Evolutionary conservation across 345 rosid species (phyloP).

Genomic region (Salix udensis): DNA sequence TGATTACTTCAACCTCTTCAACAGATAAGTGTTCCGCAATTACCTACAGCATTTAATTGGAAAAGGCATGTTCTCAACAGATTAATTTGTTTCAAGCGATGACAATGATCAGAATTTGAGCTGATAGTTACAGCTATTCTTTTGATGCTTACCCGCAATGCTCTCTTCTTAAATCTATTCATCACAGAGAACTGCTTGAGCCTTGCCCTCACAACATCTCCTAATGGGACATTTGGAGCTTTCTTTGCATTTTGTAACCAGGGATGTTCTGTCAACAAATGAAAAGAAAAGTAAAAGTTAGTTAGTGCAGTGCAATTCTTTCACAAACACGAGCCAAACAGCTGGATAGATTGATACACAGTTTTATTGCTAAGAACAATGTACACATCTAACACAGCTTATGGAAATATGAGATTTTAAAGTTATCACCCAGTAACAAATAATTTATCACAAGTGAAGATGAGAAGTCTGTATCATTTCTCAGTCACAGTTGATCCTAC

Average conservation of each 20-base stretch:
- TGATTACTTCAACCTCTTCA: constrained; percentile 87
- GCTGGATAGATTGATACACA: not conserved
- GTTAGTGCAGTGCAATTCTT: constrained; percentile 10
- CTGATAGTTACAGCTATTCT: not conserved
- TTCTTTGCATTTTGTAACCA: constrained; percentile 95
- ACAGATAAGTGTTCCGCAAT: constrained; percentile 85
- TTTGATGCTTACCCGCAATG: constrained; percentile 58
- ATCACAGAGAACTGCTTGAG: constrained; percentile 90
- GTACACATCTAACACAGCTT: not conserved
- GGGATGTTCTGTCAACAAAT: constrained; percentile 59
- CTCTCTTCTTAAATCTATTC: constrained; percentile 96
- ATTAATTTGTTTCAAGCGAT: not conserved
- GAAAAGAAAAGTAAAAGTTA: constrained; percentile 8
- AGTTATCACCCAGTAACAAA: not conserved
- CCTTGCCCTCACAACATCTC: constrained; percentile 90
- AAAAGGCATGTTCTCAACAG: not conserved
- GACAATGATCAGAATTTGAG: constrained; percentile 1
- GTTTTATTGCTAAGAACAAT: not conserved
- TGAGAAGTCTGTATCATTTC: not conserved
- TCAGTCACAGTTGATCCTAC: not conserved
- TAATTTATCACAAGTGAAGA: not conserved
- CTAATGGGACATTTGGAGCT: constrained; percentile 94
- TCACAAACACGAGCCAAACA: not conserved
- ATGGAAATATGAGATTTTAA: not conserved
- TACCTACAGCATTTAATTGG: constrained; percentile 51